phyloP scores from a whole-genome alignment of 164 flowering plant genomes.

The Vitis riparia region DNA sequence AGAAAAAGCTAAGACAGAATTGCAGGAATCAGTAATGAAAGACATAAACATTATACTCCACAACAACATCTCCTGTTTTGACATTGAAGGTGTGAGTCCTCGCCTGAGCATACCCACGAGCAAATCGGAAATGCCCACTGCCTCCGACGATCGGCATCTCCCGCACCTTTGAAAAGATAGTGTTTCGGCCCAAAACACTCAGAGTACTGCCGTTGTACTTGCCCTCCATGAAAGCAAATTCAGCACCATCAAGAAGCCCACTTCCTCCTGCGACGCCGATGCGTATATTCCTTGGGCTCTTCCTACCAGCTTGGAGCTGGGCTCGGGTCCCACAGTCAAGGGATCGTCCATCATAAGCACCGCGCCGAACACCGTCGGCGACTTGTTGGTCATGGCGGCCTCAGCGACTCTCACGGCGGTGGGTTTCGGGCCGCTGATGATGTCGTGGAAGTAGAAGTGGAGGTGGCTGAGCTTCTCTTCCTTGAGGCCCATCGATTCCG shows the following conservation, averaged over 20 bases:
- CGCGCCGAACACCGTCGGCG: constrained; percentile 18
- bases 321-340: constrained; percentile 19
- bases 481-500: constrained; percentile 3
- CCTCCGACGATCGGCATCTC: constrained; percentile 40
- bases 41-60: constrained; percentile 30
- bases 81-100: constrained; percentile 15
- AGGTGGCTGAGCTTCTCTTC: constrained; percentile 34
- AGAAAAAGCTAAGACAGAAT: no score
- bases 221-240: constrained; percentile 25
- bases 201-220: constrained; percentile 33
- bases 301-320: constrained; percentile 19
- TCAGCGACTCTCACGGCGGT: constrained; percentile 21
- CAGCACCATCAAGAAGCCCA: constrained; percentile 16
- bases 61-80: constrained; percentile 19
- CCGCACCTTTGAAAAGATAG: constrained; percentile 15
- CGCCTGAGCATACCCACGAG: constrained; percentile 27
- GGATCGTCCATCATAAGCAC: constrained; percentile 27
- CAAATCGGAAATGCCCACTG: constrained; percentile 33
- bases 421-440: constrained; percentile 25
- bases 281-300: constrained; percentile 30
- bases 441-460: constrained; percentile 44
- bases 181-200: constrained; percentile 26
- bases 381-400: constrained; percentile 15
- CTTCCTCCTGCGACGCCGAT: constrained; percentile 14
- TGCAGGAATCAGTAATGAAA: constrained; percentile 21